Conservation (phyloP, 306 rosid species). For the Fagus crenata region DNA sequence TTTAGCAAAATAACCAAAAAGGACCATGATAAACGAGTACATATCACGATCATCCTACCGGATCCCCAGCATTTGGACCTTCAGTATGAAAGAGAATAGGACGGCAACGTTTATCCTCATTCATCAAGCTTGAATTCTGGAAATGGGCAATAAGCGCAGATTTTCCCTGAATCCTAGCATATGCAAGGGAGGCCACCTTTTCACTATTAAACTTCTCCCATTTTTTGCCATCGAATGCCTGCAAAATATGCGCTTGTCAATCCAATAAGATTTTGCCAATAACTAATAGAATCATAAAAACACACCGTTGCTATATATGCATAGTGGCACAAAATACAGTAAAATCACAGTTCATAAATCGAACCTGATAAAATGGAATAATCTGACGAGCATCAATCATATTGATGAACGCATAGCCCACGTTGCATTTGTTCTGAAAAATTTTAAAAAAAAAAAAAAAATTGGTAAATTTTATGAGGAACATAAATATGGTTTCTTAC, state of each 20-base stretch:
- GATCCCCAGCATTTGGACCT: constrained; percentile 89
- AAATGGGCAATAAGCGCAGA: constrained; percentile 77
- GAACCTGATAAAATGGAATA: constrained; percentile 76
- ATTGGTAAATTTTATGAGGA: constrained; percentile 31
- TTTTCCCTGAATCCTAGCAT: constrained; percentile 89
- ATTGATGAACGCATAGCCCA: constrained; percentile 92
- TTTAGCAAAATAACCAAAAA: constrained; percentile 15
- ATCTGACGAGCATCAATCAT: constrained; percentile 79
- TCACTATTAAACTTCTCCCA: constrained; percentile 96
- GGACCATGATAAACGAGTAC: constrained; percentile 23
- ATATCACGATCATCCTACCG: constrained; percentile 45
- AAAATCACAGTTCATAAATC: constrained; percentile 10
- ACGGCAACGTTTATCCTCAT: constrained; percentile 81
- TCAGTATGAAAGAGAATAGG: constrained; percentile 84
- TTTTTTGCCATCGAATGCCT: constrained; percentile 85
- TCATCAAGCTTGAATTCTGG: constrained; percentile 87
- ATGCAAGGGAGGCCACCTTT: constrained; percentile 86
- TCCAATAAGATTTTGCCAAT: constrained; percentile 29
- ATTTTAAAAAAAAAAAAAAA: background rate
- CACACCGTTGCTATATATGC: background rate
- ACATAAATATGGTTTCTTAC: constrained; percentile 15
- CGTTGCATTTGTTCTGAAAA: constrained; percentile 89
- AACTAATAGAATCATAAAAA: background rate
- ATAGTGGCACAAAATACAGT: constrained; percentile 10
- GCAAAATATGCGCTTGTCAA: constrained; percentile 22